Base-by-base conservation (phyloP, 768 basidiomycete species). In the Leucogyrophana mollusca region DNA sequence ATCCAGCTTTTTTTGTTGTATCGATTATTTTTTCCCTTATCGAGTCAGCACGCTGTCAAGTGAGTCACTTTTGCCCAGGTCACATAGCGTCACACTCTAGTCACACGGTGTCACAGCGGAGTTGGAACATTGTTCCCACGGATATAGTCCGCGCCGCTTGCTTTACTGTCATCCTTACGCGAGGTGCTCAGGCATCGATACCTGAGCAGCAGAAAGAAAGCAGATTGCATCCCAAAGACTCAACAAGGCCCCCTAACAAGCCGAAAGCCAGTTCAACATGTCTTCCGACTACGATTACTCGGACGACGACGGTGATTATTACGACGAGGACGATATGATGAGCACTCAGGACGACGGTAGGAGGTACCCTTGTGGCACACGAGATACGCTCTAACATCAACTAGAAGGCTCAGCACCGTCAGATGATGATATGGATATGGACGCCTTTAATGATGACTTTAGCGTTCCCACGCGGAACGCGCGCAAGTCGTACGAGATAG, bases 401-500 rank as follows among this genome's bases (percentile, higher is more conserved):
- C 40, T 6, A 5, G 36, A 23, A 77, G 76, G 49, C 23, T 74
- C 73, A 30, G 71, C 71, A 20, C 65, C 69, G 4, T 69, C 62
- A 13, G 81, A 79, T 16, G 80, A 82, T 45, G 87, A 86, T 24
- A 79, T 87, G 69, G 86, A 85, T 50, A 77, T 85, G 72, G 86
- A 85, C 52, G 72, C 71, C 38, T 78, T 74, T 55, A 74, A 74
- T 22, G 80, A 85, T 45, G 84, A 87, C 61, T 83, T 83, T 65
- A 81, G 73, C 51, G 68, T 85, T 38, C 56, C 69, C 0, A 62
- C 72, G 4, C 83, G 81, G 60, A 73, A 71, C 35, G 78, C 76
- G 56, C 73, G 63, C 52, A 88, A 90, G 69, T 66, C 82, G 2
- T 96, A 92, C 60, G 91, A 96, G 57, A 80, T 96, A 34, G 84